A percentile compares a stretch with the other conserved stretches of the same genome.
Evolutionary conservation across 2,329 filamentous ascomycete genomes (phyloP).

Genomic region (Penicillium hordei): DNA sequence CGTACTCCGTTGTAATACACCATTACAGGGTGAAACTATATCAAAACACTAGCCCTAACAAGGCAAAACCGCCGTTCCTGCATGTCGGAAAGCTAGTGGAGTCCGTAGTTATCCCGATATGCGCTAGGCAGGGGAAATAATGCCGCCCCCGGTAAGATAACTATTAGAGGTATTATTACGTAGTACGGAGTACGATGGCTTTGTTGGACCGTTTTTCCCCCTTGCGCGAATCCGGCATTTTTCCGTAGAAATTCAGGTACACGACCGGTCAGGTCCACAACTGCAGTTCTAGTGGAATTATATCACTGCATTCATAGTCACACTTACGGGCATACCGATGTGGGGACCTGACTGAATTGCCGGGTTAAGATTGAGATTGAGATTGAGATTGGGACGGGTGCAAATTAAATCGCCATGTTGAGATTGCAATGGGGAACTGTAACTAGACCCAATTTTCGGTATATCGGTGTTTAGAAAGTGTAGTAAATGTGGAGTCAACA

Average conservation of each 20-base stretch:
- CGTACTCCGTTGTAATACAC: background rate
- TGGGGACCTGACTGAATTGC: background rate
- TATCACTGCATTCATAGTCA: background rate
- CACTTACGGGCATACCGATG: constrained; percentile 3
- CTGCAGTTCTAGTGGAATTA: background rate
- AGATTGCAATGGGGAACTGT: background rate
- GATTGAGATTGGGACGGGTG: constrained; percentile 1
- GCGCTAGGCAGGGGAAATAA: background rate
- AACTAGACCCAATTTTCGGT: background rate
- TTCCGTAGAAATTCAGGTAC: accelerated
- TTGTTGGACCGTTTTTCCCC: background rate
- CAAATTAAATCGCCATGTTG: background rate
- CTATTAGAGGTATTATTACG: background rate
- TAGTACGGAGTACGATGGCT: background rate
- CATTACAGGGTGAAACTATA: background rate
- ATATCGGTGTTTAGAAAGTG: background rate
- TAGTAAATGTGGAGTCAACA: background rate
- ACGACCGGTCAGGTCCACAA: background rate
- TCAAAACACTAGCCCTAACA: background rate
- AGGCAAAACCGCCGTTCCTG: background rate
- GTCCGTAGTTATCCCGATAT: background rate
- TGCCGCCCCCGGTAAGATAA: background rate
- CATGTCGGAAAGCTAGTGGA: background rate
- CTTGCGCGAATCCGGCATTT: background rate
- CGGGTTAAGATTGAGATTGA: too few relatives aligned